Conservation (phyloP, 208 protist genomes). For the Acanthamoeba divionensis region DNA sequence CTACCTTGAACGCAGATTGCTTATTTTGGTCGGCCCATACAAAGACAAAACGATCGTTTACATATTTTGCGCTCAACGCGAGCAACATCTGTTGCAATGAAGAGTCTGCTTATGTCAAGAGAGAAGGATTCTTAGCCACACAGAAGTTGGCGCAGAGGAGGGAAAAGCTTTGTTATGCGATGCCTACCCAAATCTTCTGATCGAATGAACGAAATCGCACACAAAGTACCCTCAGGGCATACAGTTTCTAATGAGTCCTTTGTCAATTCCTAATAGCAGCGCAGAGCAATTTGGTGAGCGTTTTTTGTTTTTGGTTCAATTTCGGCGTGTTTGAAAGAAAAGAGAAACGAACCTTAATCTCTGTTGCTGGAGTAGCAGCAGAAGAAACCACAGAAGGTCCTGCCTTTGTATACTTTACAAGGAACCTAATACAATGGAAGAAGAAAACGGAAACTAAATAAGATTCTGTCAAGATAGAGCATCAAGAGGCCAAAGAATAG, state of each 20-base stretch:
- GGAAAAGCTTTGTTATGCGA: no score
- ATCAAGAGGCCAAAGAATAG: neutral
- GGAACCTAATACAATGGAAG: neutral
- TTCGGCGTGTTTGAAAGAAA: neutral
- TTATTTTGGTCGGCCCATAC: neutral
- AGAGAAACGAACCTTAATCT: neutral
- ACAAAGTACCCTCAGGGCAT: neutral
- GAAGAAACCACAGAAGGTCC: no score
- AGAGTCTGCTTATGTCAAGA: neutral
- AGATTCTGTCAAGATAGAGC: neutral
- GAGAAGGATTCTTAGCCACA: neutral
- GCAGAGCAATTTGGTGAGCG: neutral
- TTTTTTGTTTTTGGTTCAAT: neutral
- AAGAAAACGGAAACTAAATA: neutral
- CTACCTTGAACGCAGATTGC: slow-evolving; percentile 12
- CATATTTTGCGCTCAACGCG: neutral
- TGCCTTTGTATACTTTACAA: no score
- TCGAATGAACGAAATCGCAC: neutral
- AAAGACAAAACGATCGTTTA: slow-evolving; percentile 36
- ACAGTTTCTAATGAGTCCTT: neutral
- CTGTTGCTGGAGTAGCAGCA: neutral
- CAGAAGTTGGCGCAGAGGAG: neutral
- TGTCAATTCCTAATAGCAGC: neutral
- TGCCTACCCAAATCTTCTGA: neutral
- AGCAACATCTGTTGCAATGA: neutral